Percentiles rank a stretch among this genome's conserved stretches.
phyloP scores from a whole-genome alignment of 1,139 yeast species.

The Yamadazyma sp. region DNA sequence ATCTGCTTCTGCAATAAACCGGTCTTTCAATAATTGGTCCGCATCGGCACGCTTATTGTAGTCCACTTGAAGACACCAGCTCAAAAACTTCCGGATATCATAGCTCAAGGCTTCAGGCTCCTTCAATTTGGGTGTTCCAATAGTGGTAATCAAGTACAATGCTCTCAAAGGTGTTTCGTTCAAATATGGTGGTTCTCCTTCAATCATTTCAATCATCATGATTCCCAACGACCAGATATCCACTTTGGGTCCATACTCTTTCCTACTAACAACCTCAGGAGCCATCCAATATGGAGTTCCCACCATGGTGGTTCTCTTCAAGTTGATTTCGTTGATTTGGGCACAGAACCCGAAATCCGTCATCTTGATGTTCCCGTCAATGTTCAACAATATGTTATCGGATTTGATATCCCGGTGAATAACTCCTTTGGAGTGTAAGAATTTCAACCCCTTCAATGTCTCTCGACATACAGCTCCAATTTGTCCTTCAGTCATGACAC shows the following conservation, averaged over 20 bases:
- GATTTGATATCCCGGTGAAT: conserved; percentile 96
- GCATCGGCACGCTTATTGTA: conserved; percentile 85
- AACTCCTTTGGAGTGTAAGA: conserved; percentile 89
- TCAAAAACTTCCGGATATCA: conserved; percentile 66
- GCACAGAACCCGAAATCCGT: conserved; percentile 95
- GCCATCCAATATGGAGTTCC: conserved; percentile 99
- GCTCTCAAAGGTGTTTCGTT: conserved; percentile 95
- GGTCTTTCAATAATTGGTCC: conserved; percentile 66
- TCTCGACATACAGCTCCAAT: conserved; percentile 96
- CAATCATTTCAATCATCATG: conserved; percentile 96
- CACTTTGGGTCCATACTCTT: conserved; percentile 95
- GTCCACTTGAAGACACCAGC: conserved; percentile 81
- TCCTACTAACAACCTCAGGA: conserved; percentile 92
- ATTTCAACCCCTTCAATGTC: conserved; percentile 79
- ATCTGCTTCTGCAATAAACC: conserved; percentile 72
- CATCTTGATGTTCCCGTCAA: conserved; percentile 85
- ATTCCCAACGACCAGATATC: conserved; percentile 98
- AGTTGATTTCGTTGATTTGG: conserved; percentile 80
- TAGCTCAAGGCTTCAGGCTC: conserved; percentile 81
- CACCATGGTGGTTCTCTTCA: conserved; percentile 94
- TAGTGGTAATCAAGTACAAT: conserved; percentile 87
- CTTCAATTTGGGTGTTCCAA: conserved; percentile 90
- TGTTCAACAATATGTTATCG: conserved; percentile 80
- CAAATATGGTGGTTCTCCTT: conserved; percentile 97
- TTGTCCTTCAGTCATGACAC: conserved; percentile 96